Percentiles rank a stretch among this genome's conserved stretches.
These are phyloP conservation scores for Metarhizium rileyi DNA, from an alignment of 2,329 filamentous ascomycete species.

Conservation along the genomic window DNA sequence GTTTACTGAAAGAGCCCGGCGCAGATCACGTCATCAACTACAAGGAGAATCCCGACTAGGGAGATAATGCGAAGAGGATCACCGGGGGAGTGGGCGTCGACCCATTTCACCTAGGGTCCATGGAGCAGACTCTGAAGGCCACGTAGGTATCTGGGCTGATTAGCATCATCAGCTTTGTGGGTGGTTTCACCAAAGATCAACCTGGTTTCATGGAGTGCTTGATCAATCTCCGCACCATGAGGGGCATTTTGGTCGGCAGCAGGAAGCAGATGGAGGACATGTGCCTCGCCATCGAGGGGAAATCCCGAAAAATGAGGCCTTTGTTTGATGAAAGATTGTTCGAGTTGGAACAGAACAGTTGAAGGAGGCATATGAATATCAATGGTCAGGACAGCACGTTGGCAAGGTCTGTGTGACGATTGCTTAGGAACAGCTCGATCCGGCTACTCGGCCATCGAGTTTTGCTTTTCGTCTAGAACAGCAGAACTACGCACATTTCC, in stretches of 20 bases:
- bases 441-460: too few species aligned
- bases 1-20: constrained; percentile 33
- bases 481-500: too few species aligned
- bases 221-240: constrained; percentile 26
- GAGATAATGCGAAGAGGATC: constrained; percentile 31
- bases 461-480: too few species aligned
- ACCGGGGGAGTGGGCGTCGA: constrained; percentile 36
- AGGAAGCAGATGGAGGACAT: constrained; percentile 41
- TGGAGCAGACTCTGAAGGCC: constrained; percentile 34
- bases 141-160: constrained; percentile 38
- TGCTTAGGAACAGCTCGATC: constrained; percentile 10
- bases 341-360: constrained; percentile 34
- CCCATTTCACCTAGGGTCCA: constrained; percentile 36
- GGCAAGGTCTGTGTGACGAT: constrained; percentile 29
- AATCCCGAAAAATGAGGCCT: constrained; percentile 32
- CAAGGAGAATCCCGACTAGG: constrained; percentile 35
- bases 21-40: constrained; percentile 43
- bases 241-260: constrained; percentile 37
- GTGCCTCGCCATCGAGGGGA: constrained; percentile 37
- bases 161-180: constrained; percentile 29
- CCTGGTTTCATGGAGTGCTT: constrained; percentile 26
- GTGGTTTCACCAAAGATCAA: constrained; percentile 16
- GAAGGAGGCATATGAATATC: constrained; percentile 34
- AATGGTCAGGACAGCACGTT: constrained; percentile 27
- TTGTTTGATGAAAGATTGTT: constrained; percentile 38